Evolutionary conservation across 441 rosid genomes (phyloP).

Genomic region (Eutrema salsugineum): DNA sequence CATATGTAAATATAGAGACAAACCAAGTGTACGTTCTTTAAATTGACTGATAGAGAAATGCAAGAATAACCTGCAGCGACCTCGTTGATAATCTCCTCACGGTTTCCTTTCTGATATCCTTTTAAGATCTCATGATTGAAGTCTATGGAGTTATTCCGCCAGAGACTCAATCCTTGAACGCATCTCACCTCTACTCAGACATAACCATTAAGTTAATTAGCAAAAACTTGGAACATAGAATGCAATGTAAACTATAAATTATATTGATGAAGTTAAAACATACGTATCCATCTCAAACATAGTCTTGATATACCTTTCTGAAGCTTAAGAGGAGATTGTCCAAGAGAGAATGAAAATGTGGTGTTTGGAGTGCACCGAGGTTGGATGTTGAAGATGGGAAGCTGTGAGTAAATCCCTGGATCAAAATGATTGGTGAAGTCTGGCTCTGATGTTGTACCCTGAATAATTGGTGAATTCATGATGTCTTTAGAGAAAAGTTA

Average conservation of each 20-base stretch:
- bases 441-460: slow-evolving; percentile 55
- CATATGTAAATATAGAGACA: neutral
- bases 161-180: slow-evolving; percentile 51
- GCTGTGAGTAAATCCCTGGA: slow-evolving; percentile 43
- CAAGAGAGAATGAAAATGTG: slow-evolving; percentile 26
- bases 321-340: slow-evolving; percentile 47
- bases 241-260: neutral
- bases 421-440: slow-evolving; percentile 39
- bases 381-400: slow-evolving; percentile 60
- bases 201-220: neutral
- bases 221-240: neutral
- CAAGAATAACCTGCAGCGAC: slow-evolving; percentile 60
- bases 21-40: neutral
- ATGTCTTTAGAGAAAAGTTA: neutral
- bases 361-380: slow-evolving; percentile 46
- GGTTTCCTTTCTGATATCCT: slow-evolving; percentile 62
- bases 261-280: neutral
- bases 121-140: slow-evolving; percentile 62
- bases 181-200: slow-evolving; percentile 51
- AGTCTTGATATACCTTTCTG: slow-evolving; percentile 32
- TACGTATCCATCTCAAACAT: neutral
- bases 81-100: slow-evolving; percentile 53
- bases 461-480: slow-evolving; percentile 31
- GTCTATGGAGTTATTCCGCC: slow-evolving; percentile 68
- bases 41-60: neutral